Conservation (phyloP, 257 asterid species). For the Solanum bulbocastanum region DNA sequence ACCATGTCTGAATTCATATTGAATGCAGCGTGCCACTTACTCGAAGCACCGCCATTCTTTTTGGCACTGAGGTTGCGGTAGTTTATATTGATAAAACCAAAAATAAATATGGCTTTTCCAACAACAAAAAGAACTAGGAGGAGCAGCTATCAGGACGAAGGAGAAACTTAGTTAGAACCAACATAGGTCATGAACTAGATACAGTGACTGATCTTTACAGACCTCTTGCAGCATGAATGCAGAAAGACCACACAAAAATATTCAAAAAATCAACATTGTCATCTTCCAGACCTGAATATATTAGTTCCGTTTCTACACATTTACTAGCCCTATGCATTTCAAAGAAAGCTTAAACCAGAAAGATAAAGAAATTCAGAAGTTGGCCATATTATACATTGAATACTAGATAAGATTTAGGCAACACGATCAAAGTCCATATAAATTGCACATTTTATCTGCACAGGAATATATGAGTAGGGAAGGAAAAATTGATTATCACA, state of each 20-base stretch:
- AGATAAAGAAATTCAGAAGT: not conserved
- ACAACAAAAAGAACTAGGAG: not conserved
- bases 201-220: not conserved
- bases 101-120: not conserved
- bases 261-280: not conserved
- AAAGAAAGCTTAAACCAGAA: not conserved
- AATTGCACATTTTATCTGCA: not conserved
- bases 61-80: not conserved
- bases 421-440: not conserved
- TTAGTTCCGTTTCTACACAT: not conserved
- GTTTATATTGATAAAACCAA: not conserved
- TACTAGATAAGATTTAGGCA: not conserved
- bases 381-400: not conserved
- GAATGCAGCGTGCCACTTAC: not conserved
- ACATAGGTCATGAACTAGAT: not conserved
- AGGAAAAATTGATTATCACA: not conserved
- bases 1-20: not conserved
- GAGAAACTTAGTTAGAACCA: not conserved
- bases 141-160: not conserved
- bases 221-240: not conserved
- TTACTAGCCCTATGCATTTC: not conserved
- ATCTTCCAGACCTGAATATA: not conserved
- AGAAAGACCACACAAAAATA: not conserved
- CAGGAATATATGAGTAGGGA: not conserved
- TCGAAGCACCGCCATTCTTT: not conserved